Evolutionary conservation across 768 basidiomycete species (phyloP).

Genomic region (Podaxis sp.): DNA sequence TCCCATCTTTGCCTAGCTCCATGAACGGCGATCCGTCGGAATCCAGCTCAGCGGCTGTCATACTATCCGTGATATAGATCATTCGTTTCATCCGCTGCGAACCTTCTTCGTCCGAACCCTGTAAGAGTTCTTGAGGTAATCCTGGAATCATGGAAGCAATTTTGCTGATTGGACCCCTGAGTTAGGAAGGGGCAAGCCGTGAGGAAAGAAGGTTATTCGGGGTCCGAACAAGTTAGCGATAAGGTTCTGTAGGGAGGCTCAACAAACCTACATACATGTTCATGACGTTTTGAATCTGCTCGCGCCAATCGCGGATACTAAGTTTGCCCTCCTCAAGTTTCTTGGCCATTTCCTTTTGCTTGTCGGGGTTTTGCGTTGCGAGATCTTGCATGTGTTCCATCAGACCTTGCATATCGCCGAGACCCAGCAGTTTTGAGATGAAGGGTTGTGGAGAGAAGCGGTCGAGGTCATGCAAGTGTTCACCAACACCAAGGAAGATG

Average conservation of each 20-base stretch:
- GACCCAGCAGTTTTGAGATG: constrained; percentile 91
- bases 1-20: constrained; percentile 77
- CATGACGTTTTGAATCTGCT: constrained; percentile 97
- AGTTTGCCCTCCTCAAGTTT: constrained; percentile 97
- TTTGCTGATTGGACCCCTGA: constrained; percentile 97
- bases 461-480: constrained; percentile 96
- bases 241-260: background rate
- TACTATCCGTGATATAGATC: constrained; percentile 98
- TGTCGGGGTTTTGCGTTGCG: constrained; percentile 89
- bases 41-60: constrained; percentile 91
- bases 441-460: constrained; percentile 95
- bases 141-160: constrained; percentile 99
- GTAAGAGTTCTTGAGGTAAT: constrained; percentile 84
- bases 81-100: constrained; percentile 90
- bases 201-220: background rate
- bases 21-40: constrained; percentile 92
- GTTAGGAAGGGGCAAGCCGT: background rate
- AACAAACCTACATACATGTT: constrained; percentile 64
- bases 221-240: background rate
- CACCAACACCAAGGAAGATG: constrained; percentile 96
- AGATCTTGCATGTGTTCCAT: constrained; percentile 99
- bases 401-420: constrained; percentile 95
- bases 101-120: constrained; percentile 93
- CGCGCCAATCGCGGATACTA: constrained; percentile 95
- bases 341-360: constrained; percentile 97